Percentiles rank a stretch among this genome's conserved stretches.
Evolutionary conservation across 73 alveolate species (phyloP).

Genomic region (Paramecium sexaurelia): DNA sequence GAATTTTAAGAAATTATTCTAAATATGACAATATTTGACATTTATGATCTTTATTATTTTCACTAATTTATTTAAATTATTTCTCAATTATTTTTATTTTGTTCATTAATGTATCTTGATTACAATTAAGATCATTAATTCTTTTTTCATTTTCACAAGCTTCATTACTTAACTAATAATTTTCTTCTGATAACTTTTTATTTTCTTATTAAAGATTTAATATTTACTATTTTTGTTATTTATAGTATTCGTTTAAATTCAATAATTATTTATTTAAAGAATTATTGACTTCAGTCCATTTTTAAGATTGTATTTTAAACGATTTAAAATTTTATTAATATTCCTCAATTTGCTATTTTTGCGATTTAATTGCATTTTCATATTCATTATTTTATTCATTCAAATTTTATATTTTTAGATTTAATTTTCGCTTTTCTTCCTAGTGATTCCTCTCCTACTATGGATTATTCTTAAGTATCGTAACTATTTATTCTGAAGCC

Average conservation of each 20-base stretch:
- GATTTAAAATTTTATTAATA: not conserved
- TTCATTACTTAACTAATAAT: not conserved
- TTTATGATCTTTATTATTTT: not conserved
- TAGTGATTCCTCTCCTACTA: not conserved
- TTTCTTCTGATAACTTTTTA: not conserved
- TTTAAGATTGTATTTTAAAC: not conserved
- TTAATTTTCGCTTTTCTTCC: not conserved
- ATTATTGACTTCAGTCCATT: not conserved
- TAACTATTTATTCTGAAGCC: not conserved
- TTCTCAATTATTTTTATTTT: not conserved
- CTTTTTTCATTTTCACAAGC: not conserved
- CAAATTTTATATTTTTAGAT: not conserved
- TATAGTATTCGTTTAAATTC: not conserved
- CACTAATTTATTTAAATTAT: not conserved
- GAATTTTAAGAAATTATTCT: not conserved
- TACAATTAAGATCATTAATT: not conserved
- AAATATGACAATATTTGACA: not conserved
- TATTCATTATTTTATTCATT: not conserved
- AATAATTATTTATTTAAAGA: not conserved
- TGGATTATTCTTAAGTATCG: not conserved
- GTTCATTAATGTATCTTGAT: not conserved
- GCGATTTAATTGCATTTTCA: not conserved
- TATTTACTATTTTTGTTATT: not conserved
- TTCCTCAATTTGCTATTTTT: not conserved
- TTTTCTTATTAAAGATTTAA: not conserved